Conservation (phyloP, 352 stramenopile species). For the Pythium apleroticum region DNA sequence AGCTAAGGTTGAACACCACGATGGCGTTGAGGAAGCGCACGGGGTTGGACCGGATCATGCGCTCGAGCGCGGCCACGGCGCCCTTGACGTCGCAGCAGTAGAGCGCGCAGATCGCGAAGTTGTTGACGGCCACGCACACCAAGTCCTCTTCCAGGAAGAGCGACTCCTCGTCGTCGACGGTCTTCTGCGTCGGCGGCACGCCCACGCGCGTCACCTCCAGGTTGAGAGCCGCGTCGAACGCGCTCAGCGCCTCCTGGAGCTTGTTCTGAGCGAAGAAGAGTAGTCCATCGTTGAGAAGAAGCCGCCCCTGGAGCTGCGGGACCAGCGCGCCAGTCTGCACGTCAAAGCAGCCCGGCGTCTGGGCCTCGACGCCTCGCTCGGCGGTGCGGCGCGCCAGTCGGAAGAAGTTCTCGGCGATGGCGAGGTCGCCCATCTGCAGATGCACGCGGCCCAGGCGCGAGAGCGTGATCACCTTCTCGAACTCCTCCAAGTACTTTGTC, state of each 20-base stretch:
- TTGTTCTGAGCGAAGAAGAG: conserved; percentile 79
- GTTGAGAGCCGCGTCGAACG: conserved; percentile 69
- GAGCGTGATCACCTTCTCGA: conserved; percentile 49
- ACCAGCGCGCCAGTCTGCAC: conserved; percentile 1
- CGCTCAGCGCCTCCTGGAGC: conserved; percentile 70
- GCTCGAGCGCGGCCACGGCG: conserved; percentile 65
- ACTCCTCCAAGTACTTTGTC: conserved; percentile 36
- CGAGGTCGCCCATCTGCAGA: conserved; percentile 74
- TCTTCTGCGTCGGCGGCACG: neutral
- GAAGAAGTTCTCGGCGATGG: conserved; percentile 58
- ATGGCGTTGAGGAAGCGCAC: conserved; percentile 65
- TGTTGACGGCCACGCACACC: conserved; percentile 74
- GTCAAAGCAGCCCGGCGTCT: conserved; percentile 9
- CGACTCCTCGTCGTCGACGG: conserved; percentile 30
- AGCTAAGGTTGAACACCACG: conserved; percentile 81
- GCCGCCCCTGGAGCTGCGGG: conserved; percentile 41
- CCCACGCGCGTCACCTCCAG: conserved; percentile 24
- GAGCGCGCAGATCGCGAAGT: conserved; percentile 77
- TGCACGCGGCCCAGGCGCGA: conserved; percentile 71
- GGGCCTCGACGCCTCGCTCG: conserved; percentile 9
- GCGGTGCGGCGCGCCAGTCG: conserved; percentile 37
- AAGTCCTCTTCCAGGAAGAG: conserved; percentile 67
- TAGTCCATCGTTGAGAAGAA: conserved; percentile 75
- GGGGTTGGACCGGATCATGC: conserved; percentile 70
- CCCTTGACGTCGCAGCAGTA: conserved; percentile 81